phyloP scores from a whole-genome alignment of 495 filamentous ascomycete genomes.

The Parathielavia appendiculata region DNA sequence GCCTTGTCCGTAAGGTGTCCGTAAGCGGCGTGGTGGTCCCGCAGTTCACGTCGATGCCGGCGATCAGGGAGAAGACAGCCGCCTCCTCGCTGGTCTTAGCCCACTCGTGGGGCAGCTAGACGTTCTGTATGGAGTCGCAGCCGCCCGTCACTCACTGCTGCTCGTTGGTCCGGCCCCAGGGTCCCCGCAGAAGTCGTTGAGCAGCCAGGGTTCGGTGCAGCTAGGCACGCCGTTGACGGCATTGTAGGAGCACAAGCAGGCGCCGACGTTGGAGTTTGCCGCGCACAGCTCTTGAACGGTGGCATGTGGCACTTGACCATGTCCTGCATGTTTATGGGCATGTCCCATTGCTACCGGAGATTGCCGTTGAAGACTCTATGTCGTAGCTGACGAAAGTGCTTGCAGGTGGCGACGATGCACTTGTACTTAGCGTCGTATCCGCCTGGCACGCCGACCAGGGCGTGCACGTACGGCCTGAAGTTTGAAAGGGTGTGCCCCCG shows the following conservation, averaged over 20 bases:
- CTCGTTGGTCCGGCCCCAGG: conserved; percentile 42
- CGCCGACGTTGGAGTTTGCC: conserved; percentile 40
- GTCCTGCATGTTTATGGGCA: too few species aligned
- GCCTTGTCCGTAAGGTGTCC: too few species aligned
- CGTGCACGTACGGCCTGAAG: conserved; percentile 36
- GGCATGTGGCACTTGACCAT: conserved; percentile 45
- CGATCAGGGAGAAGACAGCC: too few species aligned
- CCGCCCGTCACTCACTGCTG: too few species aligned
- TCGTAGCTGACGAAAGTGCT: conserved; percentile 49
- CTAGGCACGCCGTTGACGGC: conserved; percentile 42
- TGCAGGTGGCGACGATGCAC: conserved; percentile 33
- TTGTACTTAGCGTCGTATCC: conserved; percentile 5
- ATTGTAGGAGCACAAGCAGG: conserved; percentile 49
- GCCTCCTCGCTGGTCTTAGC: too few species aligned
- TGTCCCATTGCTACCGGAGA: too few species aligned
- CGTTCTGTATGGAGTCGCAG: too few species aligned
- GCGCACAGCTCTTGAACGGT: conserved; percentile 43
- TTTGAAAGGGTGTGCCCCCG: conserved; percentile 39
- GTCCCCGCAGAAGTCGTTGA: conserved; percentile 41
- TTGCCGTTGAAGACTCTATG: conserved; percentile 50
- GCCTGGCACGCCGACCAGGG: conserved; percentile 33
- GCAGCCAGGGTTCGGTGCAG: conserved; percentile 40
- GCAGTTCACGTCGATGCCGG: too few species aligned
- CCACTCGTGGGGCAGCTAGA: too few species aligned
- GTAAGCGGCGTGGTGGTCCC: too few species aligned